Evolutionary conservation across 148 eudicot species (phyloP).

Genomic region (Chenopodium suecicum): DNA sequence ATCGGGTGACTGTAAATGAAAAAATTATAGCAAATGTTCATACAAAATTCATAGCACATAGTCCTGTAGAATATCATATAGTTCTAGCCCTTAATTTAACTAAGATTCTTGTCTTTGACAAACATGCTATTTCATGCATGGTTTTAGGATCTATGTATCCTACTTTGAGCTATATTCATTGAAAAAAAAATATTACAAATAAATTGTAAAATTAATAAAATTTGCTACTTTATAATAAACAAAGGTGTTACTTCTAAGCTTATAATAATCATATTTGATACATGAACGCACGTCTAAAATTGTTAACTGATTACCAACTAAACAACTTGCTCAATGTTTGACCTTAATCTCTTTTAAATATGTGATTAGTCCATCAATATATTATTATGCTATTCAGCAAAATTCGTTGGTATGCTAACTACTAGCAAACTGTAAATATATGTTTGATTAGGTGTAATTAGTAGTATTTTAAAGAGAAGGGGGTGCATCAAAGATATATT

Average conservation of each 20-base stretch:
- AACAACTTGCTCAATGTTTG: slow-evolving; percentile 15
- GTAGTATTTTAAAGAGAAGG: background rate
- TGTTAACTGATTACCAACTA: slow-evolving; percentile 12
- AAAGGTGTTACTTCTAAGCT: too few relatives aligned
- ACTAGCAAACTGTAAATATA: background rate
- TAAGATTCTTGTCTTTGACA: slow-evolving; percentile 16
- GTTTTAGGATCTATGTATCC: background rate
- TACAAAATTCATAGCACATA: background rate
- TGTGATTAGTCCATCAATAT: background rate
- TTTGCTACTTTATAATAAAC: too few relatives aligned
- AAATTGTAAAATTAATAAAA: background rate
- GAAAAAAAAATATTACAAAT: background rate
- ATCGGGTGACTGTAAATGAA: slow-evolving; percentile 24
- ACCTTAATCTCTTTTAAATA: background rate
- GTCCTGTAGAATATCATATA: background rate
- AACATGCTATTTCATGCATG: slow-evolving; percentile 12
- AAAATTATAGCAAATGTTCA: slow-evolving; percentile 2
- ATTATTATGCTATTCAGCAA: background rate
- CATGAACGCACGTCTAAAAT: slow-evolving; percentile 22
- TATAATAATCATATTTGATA: background rate
- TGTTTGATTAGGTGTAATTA: background rate
- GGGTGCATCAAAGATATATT: too few relatives aligned
- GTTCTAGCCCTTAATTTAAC: slow-evolving; percentile 12
- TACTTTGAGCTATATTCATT: background rate
- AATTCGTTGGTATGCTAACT: slow-evolving; percentile 5